Evolutionary conservation across 345 rosid genomes (phyloP).

Genomic region (Lumnitzera littorea): DNA sequence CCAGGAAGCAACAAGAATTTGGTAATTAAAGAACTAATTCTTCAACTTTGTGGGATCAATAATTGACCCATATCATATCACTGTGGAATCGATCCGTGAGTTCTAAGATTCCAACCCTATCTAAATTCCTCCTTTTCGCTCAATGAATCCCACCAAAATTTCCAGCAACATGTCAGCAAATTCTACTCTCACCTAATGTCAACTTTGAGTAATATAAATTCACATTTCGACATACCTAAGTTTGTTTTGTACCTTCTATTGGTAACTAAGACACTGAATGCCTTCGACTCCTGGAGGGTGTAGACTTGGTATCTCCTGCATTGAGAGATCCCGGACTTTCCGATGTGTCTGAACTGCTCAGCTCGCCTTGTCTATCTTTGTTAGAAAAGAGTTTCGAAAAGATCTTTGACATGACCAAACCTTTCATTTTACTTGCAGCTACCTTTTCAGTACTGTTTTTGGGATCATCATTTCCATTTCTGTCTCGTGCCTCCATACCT

Average conservation of each 20-base stretch:
- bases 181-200: constrained; percentile 17
- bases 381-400: constrained; percentile 16
- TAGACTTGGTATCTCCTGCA: constrained; percentile 66
- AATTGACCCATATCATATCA: not conserved
- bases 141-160: constrained; percentile 8
- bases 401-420: constrained; percentile 10
- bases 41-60: too few relatives aligned
- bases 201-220: not conserved
- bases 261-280: constrained; percentile 34
- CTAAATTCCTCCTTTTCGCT: constrained; percentile 1
- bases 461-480: not conserved
- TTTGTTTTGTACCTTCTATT: not conserved
- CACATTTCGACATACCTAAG: not conserved
- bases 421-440: constrained; percentile 12
- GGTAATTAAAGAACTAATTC: too few relatives aligned
- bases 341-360: constrained; percentile 19
- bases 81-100: not conserved
- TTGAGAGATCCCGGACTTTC: constrained; percentile 38
- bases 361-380: constrained; percentile 16
- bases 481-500: not conserved
- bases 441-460: not conserved
- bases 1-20: constrained; percentile 10
- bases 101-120: not conserved
- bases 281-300: constrained; percentile 68
- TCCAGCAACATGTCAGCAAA: constrained; percentile 10